These are phyloP conservation scores for Solanum chacoense DNA, from an alignment of 305 asterid species.

Conservation along the genomic window DNA sequence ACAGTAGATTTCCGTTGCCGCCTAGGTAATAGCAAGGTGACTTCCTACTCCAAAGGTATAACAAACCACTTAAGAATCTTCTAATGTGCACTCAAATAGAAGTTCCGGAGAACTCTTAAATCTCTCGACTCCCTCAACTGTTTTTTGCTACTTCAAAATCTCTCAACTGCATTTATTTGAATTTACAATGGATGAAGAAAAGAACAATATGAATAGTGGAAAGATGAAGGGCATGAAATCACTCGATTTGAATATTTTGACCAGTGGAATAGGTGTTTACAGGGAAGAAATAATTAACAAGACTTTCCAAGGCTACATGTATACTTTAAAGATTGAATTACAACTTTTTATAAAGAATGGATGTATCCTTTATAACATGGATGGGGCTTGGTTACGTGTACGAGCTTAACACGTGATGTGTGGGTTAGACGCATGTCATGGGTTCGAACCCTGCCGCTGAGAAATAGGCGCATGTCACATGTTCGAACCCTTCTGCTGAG, in stretches of 20 bases:
- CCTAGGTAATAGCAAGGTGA: not conserved
- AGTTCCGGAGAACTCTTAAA: not conserved
- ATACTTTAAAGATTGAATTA: not conserved
- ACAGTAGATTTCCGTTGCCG: not conserved
- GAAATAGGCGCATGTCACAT: not conserved
- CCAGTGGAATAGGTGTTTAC: not conserved
- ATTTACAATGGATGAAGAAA: not conserved
- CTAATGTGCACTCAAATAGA: not conserved
- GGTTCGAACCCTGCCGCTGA: not conserved
- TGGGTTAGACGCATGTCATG: not conserved
- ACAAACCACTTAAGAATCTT: not conserved
- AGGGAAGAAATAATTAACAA: not conserved
- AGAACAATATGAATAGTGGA: not conserved
- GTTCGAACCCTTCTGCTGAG: not conserved
- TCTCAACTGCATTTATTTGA: not conserved
- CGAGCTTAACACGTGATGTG: not conserved
- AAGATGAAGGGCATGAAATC: not conserved
- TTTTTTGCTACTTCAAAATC: not conserved
- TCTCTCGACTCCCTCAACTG: not conserved
- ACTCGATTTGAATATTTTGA: not conserved
- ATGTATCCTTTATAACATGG: not conserved
- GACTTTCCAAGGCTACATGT: not conserved
- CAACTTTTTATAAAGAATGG: not conserved
- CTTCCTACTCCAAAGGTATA: not conserved
- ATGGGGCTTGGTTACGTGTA: not conserved